A percentile compares a stretch with the other conserved stretches of the same genome.
These are phyloP conservation scores for Vitis rotundifolia DNA, from an alignment of 164 flowering plant genomes.

Conservation along the genomic window DNA sequence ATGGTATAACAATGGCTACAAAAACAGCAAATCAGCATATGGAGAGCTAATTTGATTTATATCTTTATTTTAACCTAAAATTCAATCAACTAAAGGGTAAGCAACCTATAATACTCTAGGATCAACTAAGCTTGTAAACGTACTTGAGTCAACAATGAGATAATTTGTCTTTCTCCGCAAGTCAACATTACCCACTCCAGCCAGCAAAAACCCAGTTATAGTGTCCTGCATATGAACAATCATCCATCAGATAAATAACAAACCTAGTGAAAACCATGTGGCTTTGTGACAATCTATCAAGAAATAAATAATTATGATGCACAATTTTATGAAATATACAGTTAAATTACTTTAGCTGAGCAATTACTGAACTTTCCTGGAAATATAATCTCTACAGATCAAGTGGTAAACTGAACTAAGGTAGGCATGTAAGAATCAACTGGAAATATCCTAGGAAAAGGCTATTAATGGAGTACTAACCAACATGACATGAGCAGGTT, in stretches of 20 bases:
- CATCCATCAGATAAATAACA: background rate
- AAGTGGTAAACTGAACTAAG: too few relatives aligned
- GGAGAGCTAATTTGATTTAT: too few relatives aligned
- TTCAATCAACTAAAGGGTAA: background rate
- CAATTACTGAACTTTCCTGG: too few relatives aligned
- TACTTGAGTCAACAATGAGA: constrained; percentile 96
- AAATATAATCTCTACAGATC: too few relatives aligned
- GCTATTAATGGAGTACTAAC: too few relatives aligned
- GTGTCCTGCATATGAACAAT: constrained; percentile 62
- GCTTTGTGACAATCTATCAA: too few relatives aligned
- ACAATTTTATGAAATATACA: too few relatives aligned
- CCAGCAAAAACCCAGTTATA: constrained; percentile 84
- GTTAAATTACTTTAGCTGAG: too few relatives aligned
- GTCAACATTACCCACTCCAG: constrained; percentile 98
- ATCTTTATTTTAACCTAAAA: background rate
- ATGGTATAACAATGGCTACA: background rate
- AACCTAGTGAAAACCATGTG: background rate
- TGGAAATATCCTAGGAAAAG: too few relatives aligned
- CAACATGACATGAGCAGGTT: too few relatives aligned
- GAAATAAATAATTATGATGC: too few relatives aligned
- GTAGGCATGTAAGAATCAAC: too few relatives aligned
- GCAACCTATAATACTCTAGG: background rate
- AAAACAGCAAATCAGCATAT: background rate
- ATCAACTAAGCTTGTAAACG: constrained; percentile 11
- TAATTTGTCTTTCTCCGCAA: constrained; percentile 93